Conservation (phyloP, 495 filamentous ascomycete species). For the Neurospora discreta region DNA sequence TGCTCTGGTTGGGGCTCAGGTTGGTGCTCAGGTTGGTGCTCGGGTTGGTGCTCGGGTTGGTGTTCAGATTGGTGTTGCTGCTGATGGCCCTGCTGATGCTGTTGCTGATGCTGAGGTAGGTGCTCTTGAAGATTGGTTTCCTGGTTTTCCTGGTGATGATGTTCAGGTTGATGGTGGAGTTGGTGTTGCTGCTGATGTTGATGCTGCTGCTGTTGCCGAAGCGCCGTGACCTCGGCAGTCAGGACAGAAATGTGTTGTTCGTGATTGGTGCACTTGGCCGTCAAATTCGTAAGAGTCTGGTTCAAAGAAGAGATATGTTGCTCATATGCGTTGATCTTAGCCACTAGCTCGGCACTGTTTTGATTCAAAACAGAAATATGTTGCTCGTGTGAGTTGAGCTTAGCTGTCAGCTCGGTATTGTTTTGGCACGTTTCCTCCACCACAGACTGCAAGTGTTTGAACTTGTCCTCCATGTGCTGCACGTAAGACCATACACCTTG, state of each 20-base stretch:
- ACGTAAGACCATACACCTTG: slow-evolving; percentile 38
- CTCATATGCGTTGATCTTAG: slow-evolving; percentile 32
- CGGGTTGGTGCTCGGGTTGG: neutral
- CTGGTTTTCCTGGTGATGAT: neutral
- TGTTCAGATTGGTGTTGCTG: neutral
- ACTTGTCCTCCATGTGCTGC: slow-evolving; percentile 37
- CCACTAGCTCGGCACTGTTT: slow-evolving; percentile 19
- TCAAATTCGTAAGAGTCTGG: slow-evolving; percentile 16
- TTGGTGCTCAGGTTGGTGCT: neutral
- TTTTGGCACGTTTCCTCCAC: slow-evolving; percentile 11
- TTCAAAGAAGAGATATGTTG: slow-evolving; percentile 9
- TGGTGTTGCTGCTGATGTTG: neutral
- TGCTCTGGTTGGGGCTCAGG: neutral
- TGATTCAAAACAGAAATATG: slow-evolving; percentile 9
- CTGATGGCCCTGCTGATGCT: neutral
- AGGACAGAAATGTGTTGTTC: slow-evolving; percentile 21
- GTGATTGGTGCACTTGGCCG: slow-evolving; percentile 29
- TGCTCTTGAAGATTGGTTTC: neutral
- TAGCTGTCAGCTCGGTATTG: slow-evolving; percentile 23
- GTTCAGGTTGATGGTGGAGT: neutral
- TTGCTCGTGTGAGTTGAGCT: slow-evolving; percentile 31
- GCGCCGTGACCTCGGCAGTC: slow-evolving; percentile 12
- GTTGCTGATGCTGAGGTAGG: neutral
- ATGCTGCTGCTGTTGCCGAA: slow-evolving; percentile 10
- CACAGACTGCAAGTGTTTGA: slow-evolving; percentile 27